Conservation (phyloP, 176 grass and related monocot species). For the Neostapfia colusana region DNA sequence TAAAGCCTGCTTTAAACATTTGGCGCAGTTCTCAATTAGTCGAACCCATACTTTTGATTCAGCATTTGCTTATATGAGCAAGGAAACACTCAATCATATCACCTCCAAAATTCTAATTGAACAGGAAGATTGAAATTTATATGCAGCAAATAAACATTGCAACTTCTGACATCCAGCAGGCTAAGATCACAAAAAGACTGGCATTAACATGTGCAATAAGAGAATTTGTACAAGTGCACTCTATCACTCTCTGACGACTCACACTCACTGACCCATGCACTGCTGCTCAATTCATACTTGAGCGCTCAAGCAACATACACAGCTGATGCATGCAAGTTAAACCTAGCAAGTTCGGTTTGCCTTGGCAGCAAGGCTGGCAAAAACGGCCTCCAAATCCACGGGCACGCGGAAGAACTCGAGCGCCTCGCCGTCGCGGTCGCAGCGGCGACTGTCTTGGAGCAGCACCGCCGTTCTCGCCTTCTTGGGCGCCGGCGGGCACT, state of each 20-base stretch:
- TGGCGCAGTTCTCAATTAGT: neutral
- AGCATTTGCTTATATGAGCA: neutral
- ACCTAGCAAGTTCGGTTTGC: constrained; percentile 33
- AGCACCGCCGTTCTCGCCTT: constrained; percentile 42
- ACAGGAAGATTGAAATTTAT: no score
- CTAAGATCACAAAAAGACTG: neutral
- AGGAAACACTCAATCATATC: neutral
- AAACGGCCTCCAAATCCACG: constrained; percentile 48
- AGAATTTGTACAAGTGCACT: constrained; percentile 42
- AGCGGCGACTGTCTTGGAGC: constrained; percentile 21
- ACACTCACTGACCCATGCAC: neutral
- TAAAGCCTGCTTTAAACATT: neutral
- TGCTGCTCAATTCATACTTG: neutral
- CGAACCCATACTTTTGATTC: neutral
- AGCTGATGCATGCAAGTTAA: no score
- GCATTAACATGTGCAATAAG: constrained; percentile 29
- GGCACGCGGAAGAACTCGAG: constrained; percentile 58
- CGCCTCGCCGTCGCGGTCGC: constrained; percentile 37
- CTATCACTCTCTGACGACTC: neutral
- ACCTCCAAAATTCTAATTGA: neutral
- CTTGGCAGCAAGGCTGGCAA: constrained; percentile 36
- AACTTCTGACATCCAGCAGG: neutral
- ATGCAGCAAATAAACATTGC: neutral
- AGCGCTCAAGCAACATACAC: neutral
- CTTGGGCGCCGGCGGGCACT: constrained; percentile 61